A percentile compares a stretch with the other conserved stretches of the same genome.
Conservation (phyloP, 148 eudicot species). For the Chenopodium berlandieri region DNA sequence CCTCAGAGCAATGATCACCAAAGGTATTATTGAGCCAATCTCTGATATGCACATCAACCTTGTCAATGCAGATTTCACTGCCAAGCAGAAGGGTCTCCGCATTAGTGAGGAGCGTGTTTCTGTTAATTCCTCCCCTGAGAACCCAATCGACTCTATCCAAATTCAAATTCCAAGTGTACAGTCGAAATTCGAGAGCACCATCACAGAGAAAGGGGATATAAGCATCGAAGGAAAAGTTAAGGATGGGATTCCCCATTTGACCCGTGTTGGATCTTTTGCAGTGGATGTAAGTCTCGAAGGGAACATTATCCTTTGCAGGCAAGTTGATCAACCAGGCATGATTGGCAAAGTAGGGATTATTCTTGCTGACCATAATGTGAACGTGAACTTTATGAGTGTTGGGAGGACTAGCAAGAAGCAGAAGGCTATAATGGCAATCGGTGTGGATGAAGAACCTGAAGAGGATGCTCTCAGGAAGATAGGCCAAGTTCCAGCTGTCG, state of each 20-base stretch:
- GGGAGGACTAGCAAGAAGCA: constrained; percentile 57
- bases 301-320: constrained; percentile 70
- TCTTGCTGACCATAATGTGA: constrained; percentile 66
- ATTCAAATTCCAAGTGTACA: constrained; percentile 54
- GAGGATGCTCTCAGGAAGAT: constrained; percentile 58
- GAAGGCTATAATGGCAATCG: constrained; percentile 93
- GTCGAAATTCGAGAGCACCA: constrained; percentile 64
- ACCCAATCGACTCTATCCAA: constrained; percentile 70
- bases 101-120: constrained; percentile 70
- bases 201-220: constrained; percentile 52
- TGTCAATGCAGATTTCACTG: constrained; percentile 87
- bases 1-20: constrained; percentile 84
- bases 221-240: constrained; percentile 79
- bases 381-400: constrained; percentile 89
- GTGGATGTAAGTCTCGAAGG: constrained; percentile 90
- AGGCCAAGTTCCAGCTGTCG: constrained; percentile 69
- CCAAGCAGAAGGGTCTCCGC: constrained; percentile 75
- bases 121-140: constrained; percentile 46
- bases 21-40: constrained; percentile 90
- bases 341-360: constrained; percentile 79
- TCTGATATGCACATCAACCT: constrained; percentile 73
- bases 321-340: constrained; percentile 92
- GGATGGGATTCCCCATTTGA: constrained; percentile 69
- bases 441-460: constrained; percentile 78
- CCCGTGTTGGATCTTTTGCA: constrained; percentile 65